Evolutionary conservation across 83 land plant genomes (phyloP).

Genomic region (Larix sibirica): DNA sequence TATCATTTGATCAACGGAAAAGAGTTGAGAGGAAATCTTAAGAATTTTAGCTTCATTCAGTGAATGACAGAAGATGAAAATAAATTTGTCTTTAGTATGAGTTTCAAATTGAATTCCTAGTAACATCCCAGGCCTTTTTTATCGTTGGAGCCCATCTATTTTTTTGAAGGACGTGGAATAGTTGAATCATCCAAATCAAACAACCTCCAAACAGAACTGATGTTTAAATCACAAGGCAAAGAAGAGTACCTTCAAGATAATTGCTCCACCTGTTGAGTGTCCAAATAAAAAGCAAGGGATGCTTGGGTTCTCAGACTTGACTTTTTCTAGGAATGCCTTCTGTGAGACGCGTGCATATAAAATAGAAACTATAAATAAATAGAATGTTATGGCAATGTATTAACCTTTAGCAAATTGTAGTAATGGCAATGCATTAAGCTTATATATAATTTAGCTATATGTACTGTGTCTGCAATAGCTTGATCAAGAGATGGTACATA

Average conservation of each 20-base stretch:
- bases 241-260: conserved; percentile 74
- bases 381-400: not conserved
- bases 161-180: not conserved
- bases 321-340: conserved; percentile 61
- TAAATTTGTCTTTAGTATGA: not conserved
- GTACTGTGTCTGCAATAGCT: conserved; percentile 83
- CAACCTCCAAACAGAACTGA: not conserved
- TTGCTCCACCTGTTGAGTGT: conserved; percentile 98
- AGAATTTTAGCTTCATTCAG: not conserved
- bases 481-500: conserved; percentile 94
- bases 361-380: not conserved
- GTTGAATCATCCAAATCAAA: not conserved
- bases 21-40: not conserved
- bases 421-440: too few species aligned
- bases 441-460: not conserved
- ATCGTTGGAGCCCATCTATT: too few species aligned
- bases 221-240: not conserved
- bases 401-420: too few species aligned
- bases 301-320: conserved; percentile 67
- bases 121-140: too few species aligned
- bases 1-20: not conserved
- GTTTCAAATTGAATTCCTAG: too few species aligned
- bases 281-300: conserved; percentile 92
- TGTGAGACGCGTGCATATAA: conserved; percentile 22
- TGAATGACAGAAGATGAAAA: not conserved